A percentile compares a stretch with the other conserved stretches of the same genome.
phyloP scores from a whole-genome alignment of 2,329 filamentous ascomycete genomes.

The Venturia aucupariae region DNA sequence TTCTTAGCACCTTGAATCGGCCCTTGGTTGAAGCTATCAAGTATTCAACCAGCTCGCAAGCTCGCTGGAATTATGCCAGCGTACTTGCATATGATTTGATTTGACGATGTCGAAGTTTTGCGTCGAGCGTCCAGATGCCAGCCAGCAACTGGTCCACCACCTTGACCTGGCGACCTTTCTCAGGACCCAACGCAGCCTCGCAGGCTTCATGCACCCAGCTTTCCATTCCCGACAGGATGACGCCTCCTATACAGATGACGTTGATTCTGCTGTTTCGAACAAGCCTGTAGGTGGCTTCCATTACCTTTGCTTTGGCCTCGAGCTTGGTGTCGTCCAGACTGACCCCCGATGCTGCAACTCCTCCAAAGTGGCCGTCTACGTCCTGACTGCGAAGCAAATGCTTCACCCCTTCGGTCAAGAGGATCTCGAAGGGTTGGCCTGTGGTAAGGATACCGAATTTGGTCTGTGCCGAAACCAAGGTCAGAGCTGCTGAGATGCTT shows the following conservation, averaged over 20 bases:
- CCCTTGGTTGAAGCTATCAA: no score
- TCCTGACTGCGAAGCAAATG: not conserved
- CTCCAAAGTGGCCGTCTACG: not conserved
- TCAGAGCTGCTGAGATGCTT: constrained; percentile 56
- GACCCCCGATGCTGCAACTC: constrained; percentile 7
- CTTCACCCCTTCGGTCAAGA: constrained; percentile 5
- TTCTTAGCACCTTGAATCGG: not conserved
- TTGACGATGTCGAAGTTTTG: not conserved
- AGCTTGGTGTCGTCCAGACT: not conserved
- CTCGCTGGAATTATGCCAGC: no score
- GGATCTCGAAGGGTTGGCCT: constrained; percentile 2
- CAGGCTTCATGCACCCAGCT: constrained; percentile 8
- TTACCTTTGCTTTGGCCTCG: not conserved
- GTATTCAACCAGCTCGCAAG: no score
- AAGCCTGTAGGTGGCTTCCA: not conserved
- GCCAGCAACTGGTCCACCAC: constrained; percentile 5
- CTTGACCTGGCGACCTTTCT: constrained; percentile 4
- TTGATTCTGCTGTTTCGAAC: not conserved
- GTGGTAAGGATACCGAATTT: constrained; percentile 9
- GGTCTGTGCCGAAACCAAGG: not conserved
- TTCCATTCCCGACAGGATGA: constrained; percentile 9
- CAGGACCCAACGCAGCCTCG: constrained; percentile 1
- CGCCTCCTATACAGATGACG: constrained; percentile 7
- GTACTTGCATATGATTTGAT: not conserved
- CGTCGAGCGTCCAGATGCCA: constrained; percentile 7